Evolutionary conservation across 768 basidiomycete genomes (phyloP), one percentile per base, ranked within the genome.

Genomic region (Amanita inopinata): DNA sequence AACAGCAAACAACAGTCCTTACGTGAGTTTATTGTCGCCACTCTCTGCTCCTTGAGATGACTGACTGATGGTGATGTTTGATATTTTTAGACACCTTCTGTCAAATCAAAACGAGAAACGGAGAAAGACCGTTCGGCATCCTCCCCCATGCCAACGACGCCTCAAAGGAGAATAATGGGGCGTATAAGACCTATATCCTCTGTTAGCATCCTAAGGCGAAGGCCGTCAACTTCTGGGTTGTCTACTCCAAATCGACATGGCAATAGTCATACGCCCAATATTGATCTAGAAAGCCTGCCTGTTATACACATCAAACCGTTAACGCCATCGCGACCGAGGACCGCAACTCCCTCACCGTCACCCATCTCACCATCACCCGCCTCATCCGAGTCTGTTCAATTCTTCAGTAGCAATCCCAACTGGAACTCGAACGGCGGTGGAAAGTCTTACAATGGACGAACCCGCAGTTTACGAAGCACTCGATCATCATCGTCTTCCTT

Each of bases 291-390:
- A n/a, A n/a, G n/a, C 38, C 38, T 17, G 27, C 38, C 6, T 24
- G 38, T n/a, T n/a, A n/a, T n/a, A 9, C 38, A 39, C 12, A 30
- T 9, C 38, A 28, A 39, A 17, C 25, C 24, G 25, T 54, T 56
- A 25, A 49, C 53, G 41, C 51, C 53, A 17, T 53, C 51, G 10
- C 57, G 55, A 3, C 43, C 60, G 2, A 44, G 51, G 14, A 55
- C 54, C 4, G 39, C 30, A 40, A 22, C 38, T 12, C n/a, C n/a
- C n/a, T n/a, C n/a, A n/a, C n/a, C n/a, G n/a, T n/a, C n/a, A n/a
- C n/a, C n/a, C n/a, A n/a, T n/a, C n/a, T n/a, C n/a, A n/a, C n/a
- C 22, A 19, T 14, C 38, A 5, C 25, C 24, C n/a, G 15, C 27
- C 20, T 19, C 24, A 7, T 15, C 14, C 7, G 25, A 25, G 9